Evolutionary conservation across 768 basidiomycete species (phyloP).

Genomic region (Pisolithus sp.): DNA sequence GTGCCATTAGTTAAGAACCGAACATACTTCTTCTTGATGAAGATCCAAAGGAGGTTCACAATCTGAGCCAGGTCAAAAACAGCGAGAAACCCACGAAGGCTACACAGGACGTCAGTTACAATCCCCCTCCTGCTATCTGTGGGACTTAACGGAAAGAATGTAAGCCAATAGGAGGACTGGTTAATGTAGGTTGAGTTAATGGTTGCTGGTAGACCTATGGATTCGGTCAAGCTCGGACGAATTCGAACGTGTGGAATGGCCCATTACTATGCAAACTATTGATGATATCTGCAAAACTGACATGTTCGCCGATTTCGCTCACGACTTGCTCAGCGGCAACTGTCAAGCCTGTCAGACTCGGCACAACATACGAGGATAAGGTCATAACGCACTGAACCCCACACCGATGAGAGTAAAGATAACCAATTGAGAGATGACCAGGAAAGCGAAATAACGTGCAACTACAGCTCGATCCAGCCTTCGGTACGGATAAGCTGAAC

Average conservation of each 20-base stretch:
- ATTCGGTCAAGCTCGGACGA: constrained; percentile 1
- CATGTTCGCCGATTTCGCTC: constrained; percentile 40
- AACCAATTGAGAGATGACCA: constrained; percentile 89
- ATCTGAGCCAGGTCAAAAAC: constrained; percentile 96
- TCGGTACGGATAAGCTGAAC: constrained; percentile 25
- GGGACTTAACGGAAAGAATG: constrained; percentile 79
- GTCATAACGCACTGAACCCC: constrained; percentile 60
- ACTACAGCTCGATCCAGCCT: constrained; percentile 86
- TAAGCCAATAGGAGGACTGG: constrained; percentile 89
- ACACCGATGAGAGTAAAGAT: constrained; percentile 93
- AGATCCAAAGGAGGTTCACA: constrained; percentile 79
- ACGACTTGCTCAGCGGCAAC: constrained; percentile 38
- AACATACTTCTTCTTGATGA: constrained; percentile 72
- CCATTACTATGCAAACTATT: constrained; percentile 37
- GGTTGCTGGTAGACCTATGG: constrained; percentile 44
- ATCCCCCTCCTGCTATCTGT: neutral
- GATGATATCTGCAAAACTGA: constrained; percentile 41
- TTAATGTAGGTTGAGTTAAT: constrained; percentile 89
- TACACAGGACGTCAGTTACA: constrained; percentile 23
- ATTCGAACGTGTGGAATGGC: neutral
- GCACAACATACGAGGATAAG: neutral
- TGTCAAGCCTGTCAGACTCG: neutral
- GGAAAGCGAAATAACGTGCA: constrained; percentile 88
- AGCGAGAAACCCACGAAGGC: constrained; percentile 88
- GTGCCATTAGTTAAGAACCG: neutral